Conservation (phyloP, 805 yeast genomes). For the Starmerella sirachaensis region DNA sequence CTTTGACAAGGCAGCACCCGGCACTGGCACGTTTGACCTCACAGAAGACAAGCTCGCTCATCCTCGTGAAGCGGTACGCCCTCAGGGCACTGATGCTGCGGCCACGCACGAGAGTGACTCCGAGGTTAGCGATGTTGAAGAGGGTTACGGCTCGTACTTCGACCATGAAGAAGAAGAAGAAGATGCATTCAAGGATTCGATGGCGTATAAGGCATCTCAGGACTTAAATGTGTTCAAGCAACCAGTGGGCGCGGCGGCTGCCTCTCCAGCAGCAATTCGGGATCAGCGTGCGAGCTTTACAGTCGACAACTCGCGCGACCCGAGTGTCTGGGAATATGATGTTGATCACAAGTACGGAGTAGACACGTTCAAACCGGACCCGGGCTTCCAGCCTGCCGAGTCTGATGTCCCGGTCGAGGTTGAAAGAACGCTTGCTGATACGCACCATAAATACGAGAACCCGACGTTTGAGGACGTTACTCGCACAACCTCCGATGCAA, state of each 20-base stretch:
- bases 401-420: constrained; percentile 11
- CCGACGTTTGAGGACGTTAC: constrained; percentile 4
- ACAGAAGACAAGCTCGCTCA: background rate
- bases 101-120: constrained; percentile 11
- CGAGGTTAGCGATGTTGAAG: constrained; percentile 18
- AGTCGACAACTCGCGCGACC: constrained; percentile 19
- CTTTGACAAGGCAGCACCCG: too few relatives aligned
- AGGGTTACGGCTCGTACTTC: constrained; percentile 4
- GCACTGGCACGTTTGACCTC: too few relatives aligned
- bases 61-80: too few relatives aligned
- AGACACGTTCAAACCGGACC: constrained; percentile 6
- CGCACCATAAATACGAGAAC: constrained; percentile 12
- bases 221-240: constrained; percentile 17
- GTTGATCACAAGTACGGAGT: constrained; percentile 5
- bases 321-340: constrained; percentile 22
- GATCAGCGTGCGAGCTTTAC: constrained; percentile 1
- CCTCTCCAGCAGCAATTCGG: background rate
- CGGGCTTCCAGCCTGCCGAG: constrained; percentile 7
- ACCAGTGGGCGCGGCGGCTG: constrained; percentile 9
- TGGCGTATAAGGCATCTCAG: constrained; percentile 20
- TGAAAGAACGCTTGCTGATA: constrained; percentile 13
- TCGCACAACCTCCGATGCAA: constrained; percentile 2
- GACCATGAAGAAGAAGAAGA: constrained; percentile 2
- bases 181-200: constrained; percentile 7
- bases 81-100: background rate